Percentiles rank a stretch among this genome's conserved stretches.
phyloP scores from a whole-genome alignment of 805 yeast genomes.

The Isabelozyma heimii region DNA sequence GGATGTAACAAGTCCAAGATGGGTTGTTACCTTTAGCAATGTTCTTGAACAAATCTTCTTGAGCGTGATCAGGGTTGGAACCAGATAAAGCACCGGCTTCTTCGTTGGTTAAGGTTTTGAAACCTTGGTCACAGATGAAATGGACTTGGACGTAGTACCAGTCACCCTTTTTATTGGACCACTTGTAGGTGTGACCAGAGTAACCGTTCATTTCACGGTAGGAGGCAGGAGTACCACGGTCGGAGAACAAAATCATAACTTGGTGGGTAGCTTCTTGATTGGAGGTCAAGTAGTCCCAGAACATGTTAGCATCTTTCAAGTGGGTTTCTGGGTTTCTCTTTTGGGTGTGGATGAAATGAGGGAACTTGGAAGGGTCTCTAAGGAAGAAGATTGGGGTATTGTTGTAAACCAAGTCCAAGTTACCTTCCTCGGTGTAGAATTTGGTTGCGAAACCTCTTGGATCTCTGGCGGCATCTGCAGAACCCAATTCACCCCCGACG shows the following conservation, averaged over 20 bases:
- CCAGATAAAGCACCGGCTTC: constrained; percentile 70
- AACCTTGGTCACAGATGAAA: constrained; percentile 63
- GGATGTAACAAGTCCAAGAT: constrained; percentile 82
- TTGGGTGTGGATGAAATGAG: constrained; percentile 85
- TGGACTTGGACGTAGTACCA: constrained; percentile 81
- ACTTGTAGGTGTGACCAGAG: constrained; percentile 82
- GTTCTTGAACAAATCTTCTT: constrained; percentile 73
- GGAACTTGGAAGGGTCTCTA: constrained; percentile 84
- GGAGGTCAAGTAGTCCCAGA: constrained; percentile 77
- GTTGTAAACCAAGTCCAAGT: constrained; percentile 81
- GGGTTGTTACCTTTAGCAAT: constrained; percentile 79
- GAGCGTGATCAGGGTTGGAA: constrained; percentile 78
- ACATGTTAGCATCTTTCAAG: constrained; percentile 75
- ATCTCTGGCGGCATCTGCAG: constrained; percentile 82
- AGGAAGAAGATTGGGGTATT: constrained; percentile 84
- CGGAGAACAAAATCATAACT: constrained; percentile 69
- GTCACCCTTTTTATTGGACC: constrained; percentile 72
- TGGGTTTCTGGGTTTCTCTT: constrained; percentile 83
- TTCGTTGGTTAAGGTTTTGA: constrained; percentile 51
- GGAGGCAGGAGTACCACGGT: constrained; percentile 79
- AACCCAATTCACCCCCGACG: constrained; percentile 82
- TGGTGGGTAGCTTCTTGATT: constrained; percentile 78
- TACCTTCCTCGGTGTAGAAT: constrained; percentile 81
- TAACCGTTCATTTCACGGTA: constrained; percentile 80
- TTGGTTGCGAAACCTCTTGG: constrained; percentile 84